Percentiles rank a stretch among this genome's conserved stretches.
phyloP scores from a whole-genome alignment of 2,329 filamentous ascomycete species.

The Parastagonospora avenae region DNA sequence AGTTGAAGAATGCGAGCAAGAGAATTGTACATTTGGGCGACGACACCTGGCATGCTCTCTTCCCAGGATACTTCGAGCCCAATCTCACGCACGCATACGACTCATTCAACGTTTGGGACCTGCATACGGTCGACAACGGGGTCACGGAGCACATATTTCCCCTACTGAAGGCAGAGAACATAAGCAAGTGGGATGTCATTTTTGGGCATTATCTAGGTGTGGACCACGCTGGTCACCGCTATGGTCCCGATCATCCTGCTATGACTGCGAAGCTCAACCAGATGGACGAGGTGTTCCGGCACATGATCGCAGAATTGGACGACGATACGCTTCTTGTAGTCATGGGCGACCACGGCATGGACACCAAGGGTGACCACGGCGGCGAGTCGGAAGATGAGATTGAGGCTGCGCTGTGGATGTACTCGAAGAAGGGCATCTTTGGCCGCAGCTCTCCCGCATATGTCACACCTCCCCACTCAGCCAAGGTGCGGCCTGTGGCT shows the following conservation, averaged over 20 bases:
- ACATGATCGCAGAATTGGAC: slow-evolving; percentile 74
- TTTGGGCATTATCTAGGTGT: slow-evolving; percentile 94
- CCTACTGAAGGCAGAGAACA: slow-evolving; percentile 69
- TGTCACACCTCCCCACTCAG: slow-evolving; percentile 65
- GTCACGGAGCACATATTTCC: slow-evolving; percentile 91
- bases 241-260: slow-evolving; percentile 88
- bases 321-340: slow-evolving; percentile 88
- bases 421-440: slow-evolving; percentile 85
- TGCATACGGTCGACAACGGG: slow-evolving; percentile 95
- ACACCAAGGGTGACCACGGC: slow-evolving; percentile 95
- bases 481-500: slow-evolving; percentile 74
- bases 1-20: slow-evolving; percentile 68
- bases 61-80: slow-evolving; percentile 89
- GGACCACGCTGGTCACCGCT: slow-evolving; percentile 95
- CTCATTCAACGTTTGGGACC: slow-evolving; percentile 97
- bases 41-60: slow-evolving; percentile 94
- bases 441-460: slow-evolving; percentile 72
- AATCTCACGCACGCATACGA: slow-evolving; percentile 89
- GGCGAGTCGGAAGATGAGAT: slow-evolving; percentile 97
- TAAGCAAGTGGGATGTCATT: slow-evolving; percentile 85
- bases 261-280: slow-evolving; percentile 91
- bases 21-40: slow-evolving; percentile 94
- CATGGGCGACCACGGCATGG: slow-evolving; percentile 99
- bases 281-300: slow-evolving; percentile 81
- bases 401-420: slow-evolving; percentile 97